Evolutionary conservation across 345 rosid genomes (phyloP).

Genomic region (Arabis alpina): DNA sequence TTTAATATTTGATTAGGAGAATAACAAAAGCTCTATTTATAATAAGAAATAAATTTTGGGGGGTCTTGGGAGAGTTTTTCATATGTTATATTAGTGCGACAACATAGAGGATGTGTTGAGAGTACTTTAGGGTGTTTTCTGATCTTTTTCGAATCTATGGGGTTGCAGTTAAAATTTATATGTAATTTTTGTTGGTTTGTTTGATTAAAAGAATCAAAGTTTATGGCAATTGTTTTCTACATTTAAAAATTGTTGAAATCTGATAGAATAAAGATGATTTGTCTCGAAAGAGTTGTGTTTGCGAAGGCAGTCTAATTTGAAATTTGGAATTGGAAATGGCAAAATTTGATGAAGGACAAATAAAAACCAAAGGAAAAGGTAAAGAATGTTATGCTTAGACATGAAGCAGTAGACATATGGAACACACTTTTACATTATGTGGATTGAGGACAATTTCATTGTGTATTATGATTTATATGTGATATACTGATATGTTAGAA

Average conservation of each 20-base stretch:
- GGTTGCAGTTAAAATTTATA: constrained; percentile 16
- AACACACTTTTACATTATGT: background rate
- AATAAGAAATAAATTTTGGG: constrained; percentile 1
- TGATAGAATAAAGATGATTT: background rate
- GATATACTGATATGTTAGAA: no score
- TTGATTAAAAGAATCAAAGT: constrained; percentile 13
- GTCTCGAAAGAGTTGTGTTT: background rate
- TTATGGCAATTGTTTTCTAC: background rate
- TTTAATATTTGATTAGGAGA: constrained; percentile 18
- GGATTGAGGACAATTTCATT: no score
- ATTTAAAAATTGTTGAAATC: background rate
- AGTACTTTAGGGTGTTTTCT: constrained; percentile 31
- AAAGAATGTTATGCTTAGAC: constrained; percentile 15
- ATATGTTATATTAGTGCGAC: no score
- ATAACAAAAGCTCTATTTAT: background rate
- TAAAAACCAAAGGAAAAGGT: background rate
- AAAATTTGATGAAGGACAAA: no score
- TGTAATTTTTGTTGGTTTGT: constrained; percentile 22
- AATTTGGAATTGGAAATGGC: no score
- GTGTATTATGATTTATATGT: no score
- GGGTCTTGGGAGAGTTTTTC: constrained; percentile 19
- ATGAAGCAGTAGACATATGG: constrained; percentile 6
- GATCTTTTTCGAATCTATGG: constrained; percentile 26
- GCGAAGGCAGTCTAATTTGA: background rate
- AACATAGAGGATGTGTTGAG: constrained; percentile 22